phyloP scores from a whole-genome alignment of 1,284 basidiomycete genomes.

The Rhodotorula sp. region DNA sequence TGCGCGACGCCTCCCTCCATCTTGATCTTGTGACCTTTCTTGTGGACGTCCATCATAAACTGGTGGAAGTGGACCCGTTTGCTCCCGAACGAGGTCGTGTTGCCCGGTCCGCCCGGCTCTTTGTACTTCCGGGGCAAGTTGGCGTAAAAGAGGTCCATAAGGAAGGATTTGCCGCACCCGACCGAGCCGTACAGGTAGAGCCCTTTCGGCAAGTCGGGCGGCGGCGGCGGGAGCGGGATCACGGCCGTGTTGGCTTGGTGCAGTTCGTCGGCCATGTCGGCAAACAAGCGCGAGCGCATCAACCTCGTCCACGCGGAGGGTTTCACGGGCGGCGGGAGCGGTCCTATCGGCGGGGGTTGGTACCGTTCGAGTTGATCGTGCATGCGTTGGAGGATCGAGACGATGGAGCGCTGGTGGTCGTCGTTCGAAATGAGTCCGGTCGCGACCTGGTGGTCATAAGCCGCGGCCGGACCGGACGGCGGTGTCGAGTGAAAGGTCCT shows the following conservation, averaged over 20 bases:
- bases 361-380: conserved; percentile 73
- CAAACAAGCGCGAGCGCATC: conserved; percentile 45
- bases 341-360: conserved; percentile 61
- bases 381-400: conserved; percentile 74
- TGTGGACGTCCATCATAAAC: conserved; percentile 99
- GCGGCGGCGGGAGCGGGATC: conserved; percentile 52
- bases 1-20: conserved; percentile 62
- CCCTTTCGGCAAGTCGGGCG: conserved; percentile 75
- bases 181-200: conserved; percentile 97
- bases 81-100: conserved; percentile 14
- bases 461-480: conserved; percentile 56
- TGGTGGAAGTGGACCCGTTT: conserved; percentile 88
- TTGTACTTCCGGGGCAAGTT: conserved; percentile 71
- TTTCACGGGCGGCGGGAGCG: conserved; percentile 33
- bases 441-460: conserved; percentile 72
- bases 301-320: conserved; percentile 47
- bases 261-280: conserved; percentile 35
- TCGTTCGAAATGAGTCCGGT: conserved; percentile 72
- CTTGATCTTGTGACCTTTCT: conserved; percentile 80
- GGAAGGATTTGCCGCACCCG: conserved; percentile 96
- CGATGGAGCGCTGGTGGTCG: conserved; percentile 77
- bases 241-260: conserved; percentile 36
- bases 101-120: conserved; percentile 53
- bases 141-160: conserved; percentile 97
- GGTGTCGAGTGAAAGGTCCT: background rate